Base-by-base conservation (phyloP, 129 eudicot genomes). In the Logfia minima region DNA sequence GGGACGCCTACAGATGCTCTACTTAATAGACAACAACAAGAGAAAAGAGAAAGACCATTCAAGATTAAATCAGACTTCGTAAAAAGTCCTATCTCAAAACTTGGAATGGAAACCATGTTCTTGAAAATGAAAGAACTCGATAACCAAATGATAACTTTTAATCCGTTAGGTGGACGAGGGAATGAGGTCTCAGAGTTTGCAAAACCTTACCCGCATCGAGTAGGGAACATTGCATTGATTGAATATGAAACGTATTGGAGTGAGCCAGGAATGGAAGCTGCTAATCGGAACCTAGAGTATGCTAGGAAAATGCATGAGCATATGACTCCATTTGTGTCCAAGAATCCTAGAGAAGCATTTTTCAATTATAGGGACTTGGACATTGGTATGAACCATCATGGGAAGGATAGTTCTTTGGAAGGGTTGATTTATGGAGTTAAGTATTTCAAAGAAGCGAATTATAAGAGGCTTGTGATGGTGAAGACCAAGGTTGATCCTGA, bases 31-130 rank as follows among this genome's bases (percentile, higher is more conserved):
- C 41, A 18, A 4, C 83, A 85, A 22, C 84, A 75, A 45, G 32
- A 39, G 4, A 14, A 59, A 66, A 37, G 32, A 17, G 13, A 77
- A 10, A 66, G 56, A 22, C 58, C 78, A 53, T 53, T 87, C 21
- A 87, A 87, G 73, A 79, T 85, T 37, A 87, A 87, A 82, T 87
- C 91, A 1, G 88, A 84, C 29, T 87, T 48, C 19, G 4, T 87
- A 24, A 52, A 79, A 66, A 22, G n/a, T 2, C 88, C 88, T 1
- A 82, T 87, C 26, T 67, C 91, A 3, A 84, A 75, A 66, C 62
- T 21, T 0, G 88, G 75, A 0, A 41, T 84, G 6, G 78, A 81
- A 8, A 66, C 64, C 66, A 83, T 83, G 24, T 80, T 86, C 75
- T 22, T 56, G 80, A 83, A 76, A 11, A 86, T 86, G 90, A 76